A percentile compares a stretch with the other conserved stretches of the same genome.
Evolutionary conservation across 176 grass and related monocot genomes (phyloP).

Genomic region (Leersia perrieri): DNA sequence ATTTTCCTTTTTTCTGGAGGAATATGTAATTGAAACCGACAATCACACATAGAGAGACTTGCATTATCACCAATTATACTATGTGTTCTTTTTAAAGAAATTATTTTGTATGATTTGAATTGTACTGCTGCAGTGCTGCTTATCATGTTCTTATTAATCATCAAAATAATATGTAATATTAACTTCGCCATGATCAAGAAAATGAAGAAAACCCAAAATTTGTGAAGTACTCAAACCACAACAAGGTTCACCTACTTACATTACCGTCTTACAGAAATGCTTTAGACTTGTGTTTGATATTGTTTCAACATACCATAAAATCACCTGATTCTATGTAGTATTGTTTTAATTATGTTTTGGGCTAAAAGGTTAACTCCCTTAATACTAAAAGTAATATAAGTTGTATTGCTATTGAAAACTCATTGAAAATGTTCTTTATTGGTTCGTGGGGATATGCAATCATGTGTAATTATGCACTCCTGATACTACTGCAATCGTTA

Average conservation of each 20-base stretch:
- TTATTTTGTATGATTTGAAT: background rate
- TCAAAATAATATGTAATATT: background rate
- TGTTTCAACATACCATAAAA: background rate
- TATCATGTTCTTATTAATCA: background rate
- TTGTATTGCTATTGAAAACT: background rate
- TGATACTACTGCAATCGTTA: background rate
- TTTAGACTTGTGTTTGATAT: background rate
- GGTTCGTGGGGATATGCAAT: background rate
- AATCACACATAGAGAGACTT: background rate
- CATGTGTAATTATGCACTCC: background rate
- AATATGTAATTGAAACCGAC: background rate
- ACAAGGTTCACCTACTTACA: background rate
- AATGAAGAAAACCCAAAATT: background rate
- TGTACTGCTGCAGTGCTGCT: background rate
- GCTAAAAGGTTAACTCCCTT: background rate
- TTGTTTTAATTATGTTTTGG: background rate
- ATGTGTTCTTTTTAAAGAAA: background rate
- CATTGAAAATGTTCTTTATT: background rate
- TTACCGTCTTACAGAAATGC: background rate
- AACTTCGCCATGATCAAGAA: background rate
- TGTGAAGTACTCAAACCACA: background rate
- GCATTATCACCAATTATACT: background rate
- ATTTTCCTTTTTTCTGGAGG: constrained; percentile 3
- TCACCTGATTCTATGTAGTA: background rate
- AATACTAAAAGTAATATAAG: background rate